A percentile compares a stretch with the other conserved stretches of the same genome.
These are phyloP conservation scores for Obba rivulosa DNA, from an alignment of 768 basidiomycete genomes.

Conservation along the genomic window DNA sequence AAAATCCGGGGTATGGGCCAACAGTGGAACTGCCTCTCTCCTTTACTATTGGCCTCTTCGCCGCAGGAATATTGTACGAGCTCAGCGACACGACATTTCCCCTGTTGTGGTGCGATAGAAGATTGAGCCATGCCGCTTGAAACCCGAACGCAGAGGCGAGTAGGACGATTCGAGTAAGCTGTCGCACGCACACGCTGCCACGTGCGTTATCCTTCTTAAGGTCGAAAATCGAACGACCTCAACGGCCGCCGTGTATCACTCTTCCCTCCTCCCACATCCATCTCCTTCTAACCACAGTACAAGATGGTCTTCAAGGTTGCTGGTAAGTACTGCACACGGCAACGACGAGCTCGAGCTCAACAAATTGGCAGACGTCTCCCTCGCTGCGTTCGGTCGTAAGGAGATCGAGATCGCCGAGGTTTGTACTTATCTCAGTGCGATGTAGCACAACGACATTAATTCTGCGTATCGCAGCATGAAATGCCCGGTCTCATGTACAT, in stretches of 20 bases:
- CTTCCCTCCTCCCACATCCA: constrained; percentile 20
- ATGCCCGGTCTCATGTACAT: constrained; percentile 97
- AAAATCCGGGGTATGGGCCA: constrained; percentile 75
- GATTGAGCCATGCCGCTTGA: background rate
- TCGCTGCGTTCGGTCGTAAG: constrained; percentile 99
- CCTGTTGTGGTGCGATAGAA: constrained; percentile 1
- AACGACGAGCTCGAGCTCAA: constrained; percentile 1
- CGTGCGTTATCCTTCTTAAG: background rate
- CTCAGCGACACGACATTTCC: constrained; percentile 60
- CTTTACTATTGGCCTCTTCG: constrained; percentile 24
- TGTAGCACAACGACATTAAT: background rate
- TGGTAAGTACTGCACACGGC: constrained; percentile 39
- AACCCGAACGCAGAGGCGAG: no score
- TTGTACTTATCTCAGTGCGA: constrained; percentile 14
- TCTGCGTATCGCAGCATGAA: constrained; percentile 54
- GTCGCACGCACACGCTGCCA: background rate
- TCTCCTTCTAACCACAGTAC: constrained; percentile 10
- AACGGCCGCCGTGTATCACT: constrained; percentile 10
- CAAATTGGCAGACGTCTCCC: constrained; percentile 67
- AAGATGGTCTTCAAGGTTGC: constrained; percentile 88
- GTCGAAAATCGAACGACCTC: constrained; percentile 18
- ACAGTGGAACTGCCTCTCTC: constrained; percentile 43
- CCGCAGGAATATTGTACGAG: constrained; percentile 69
- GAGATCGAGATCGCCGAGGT: constrained; percentile 99
- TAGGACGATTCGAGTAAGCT: background rate